Evolutionary conservation across 805 yeast species (phyloP), one percentile per base, ranked within the genome.

Genomic region (Blastobotrys americana): DNA sequence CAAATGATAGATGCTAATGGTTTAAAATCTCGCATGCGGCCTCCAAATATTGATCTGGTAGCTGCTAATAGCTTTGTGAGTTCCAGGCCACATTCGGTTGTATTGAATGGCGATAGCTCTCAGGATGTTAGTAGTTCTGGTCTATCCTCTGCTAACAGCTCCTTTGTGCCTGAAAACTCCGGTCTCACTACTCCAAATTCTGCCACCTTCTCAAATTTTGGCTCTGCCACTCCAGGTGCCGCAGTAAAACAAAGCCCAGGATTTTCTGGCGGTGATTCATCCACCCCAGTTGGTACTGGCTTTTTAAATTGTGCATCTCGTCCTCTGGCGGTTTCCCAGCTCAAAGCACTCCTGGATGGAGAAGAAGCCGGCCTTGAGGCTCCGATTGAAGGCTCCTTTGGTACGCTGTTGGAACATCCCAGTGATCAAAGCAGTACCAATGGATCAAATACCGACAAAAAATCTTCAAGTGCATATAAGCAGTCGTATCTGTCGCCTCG

Each of bases 131-230:
- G 10, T 33, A n/a, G 31, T 33, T 16, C 44, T 40, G n/a, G n/a
- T n/a, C n/a, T n/a, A n/a, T n/a, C n/a, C n/a, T 8, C 13, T 8
- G 31, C 31, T 8, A 25, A 8, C 13, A 13, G 10, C 10, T 25
- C 31, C 10, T 25, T 25, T 25, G 31, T 13, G 31, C 31, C 31
- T 8, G 10, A 25, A 8, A 36, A 20, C 21, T 36, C 39, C 10
- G 39, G 39, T 8, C 20, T 36, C 13, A 17, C 17, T 21, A 36
- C 39, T 21, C 39, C 39, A 36, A 36, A 36, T 16, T 36, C 39
- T 5, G 39, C 39, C 21, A 36, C 39, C 5, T 36, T 17, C 19
- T n/a, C 39, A 36, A 36, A 36, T 16, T 36, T 23, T 5, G 39
- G 23, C 21, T 18, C 39, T 10, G 17, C 13, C 19, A 25, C 31